Evolutionary conservation across 202 grass and related monocot species (phyloP).

Genomic region (Panicum virgatum): DNA sequence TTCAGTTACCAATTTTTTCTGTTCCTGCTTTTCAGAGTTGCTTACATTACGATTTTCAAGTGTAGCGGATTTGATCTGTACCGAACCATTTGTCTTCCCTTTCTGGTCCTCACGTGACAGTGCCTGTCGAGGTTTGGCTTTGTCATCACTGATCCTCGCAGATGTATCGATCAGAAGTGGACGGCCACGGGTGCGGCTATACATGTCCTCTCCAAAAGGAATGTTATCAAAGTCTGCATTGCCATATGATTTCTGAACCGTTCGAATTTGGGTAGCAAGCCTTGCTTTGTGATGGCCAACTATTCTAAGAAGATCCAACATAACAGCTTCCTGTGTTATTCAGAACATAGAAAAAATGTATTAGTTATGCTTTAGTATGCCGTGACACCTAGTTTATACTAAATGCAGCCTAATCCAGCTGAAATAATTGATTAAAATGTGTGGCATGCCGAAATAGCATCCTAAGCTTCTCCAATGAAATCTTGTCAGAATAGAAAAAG

Average conservation of each 20-base stretch:
- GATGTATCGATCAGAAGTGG: conserved; percentile 86
- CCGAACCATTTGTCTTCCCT: conserved; percentile 45
- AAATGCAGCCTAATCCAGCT: conserved; percentile 21
- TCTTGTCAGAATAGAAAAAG: not conserved
- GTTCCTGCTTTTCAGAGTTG: conserved; percentile 71
- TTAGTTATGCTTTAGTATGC: conserved; percentile 18
- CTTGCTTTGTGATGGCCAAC: conserved; percentile 95
- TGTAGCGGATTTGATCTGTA: conserved; percentile 38
- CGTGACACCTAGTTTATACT: not conserved
- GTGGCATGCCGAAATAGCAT: not conserved
- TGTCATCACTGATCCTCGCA: conserved; percentile 73
- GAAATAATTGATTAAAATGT: conserved; percentile 7
- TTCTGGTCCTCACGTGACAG: conserved; percentile 56
- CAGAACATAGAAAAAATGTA: conserved; percentile 15
- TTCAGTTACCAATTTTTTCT: conserved; percentile 52
- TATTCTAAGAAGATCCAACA: conserved; percentile 97
- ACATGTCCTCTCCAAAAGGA: conserved; percentile 90
- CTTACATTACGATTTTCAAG: conserved; percentile 41
- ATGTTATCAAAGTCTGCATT: conserved; percentile 88
- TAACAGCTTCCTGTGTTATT: conserved; percentile 76
- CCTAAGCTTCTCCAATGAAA: conserved; percentile 21
- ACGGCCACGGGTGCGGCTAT: conserved; percentile 50
- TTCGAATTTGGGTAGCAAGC: conserved; percentile 97
- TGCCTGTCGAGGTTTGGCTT: conserved; percentile 53
- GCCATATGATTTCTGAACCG: conserved; percentile 97